phyloP scores from a whole-genome alignment of 1,284 basidiomycete genomes.

The Rhodotorula sp. region DNA sequence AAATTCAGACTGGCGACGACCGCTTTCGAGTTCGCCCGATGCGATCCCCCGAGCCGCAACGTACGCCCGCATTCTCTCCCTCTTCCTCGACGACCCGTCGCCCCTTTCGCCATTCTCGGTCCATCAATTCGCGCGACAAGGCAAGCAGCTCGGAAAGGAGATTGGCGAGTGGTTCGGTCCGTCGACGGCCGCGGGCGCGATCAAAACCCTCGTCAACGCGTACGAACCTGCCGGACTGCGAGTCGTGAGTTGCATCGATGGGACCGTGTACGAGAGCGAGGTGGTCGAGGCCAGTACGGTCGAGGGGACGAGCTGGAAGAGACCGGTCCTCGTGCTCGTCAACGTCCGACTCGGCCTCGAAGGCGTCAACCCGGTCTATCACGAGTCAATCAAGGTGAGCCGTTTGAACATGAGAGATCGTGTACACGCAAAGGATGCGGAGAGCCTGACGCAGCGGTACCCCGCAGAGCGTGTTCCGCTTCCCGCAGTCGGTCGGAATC shows the following conservation, averaged over 20 bases:
- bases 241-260: slow-evolving; percentile 78
- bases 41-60: slow-evolving; percentile 46
- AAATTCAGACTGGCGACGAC: slow-evolving; percentile 72
- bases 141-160: slow-evolving; percentile 83
- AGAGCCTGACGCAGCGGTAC: background rate
- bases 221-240: slow-evolving; percentile 79
- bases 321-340: slow-evolving; percentile 81
- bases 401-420: slow-evolving; percentile 33
- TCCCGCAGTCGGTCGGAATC: slow-evolving; percentile 93
- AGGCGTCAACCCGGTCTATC: slow-evolving; percentile 91
- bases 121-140: slow-evolving; percentile 91
- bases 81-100: slow-evolving; percentile 91
- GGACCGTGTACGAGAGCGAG: slow-evolving; percentile 78
- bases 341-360: slow-evolving; percentile 85
- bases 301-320: slow-evolving; percentile 61
- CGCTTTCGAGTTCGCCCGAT: slow-evolving; percentile 50
- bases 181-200: slow-evolving; percentile 90
- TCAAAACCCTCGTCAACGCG: slow-evolving; percentile 77
- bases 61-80: slow-evolving; percentile 84
- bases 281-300: slow-evolving; percentile 64
- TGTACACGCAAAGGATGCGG: background rate
- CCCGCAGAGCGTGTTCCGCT: slow-evolving; percentile 73
- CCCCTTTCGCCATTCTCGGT: slow-evolving; percentile 90
- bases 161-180: slow-evolving; percentile 98
- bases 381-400: slow-evolving; percentile 82